Evolutionary conservation across 306 rosid genomes (phyloP).

Genomic region (Fagus sylvatica): DNA sequence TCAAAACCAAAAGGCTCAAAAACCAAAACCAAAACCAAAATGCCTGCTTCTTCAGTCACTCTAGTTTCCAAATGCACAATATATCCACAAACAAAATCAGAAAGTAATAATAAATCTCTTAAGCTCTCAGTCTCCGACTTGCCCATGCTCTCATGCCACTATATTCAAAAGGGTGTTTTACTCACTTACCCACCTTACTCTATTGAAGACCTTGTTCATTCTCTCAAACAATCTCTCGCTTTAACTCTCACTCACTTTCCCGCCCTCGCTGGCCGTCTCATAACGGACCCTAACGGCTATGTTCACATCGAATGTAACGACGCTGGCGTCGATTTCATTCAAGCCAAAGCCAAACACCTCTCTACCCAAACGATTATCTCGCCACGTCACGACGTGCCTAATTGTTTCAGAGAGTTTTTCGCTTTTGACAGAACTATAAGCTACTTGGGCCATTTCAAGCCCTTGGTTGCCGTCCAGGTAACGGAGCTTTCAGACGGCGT

Average conservation of each 20-base stretch:
- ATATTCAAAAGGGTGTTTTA: slow-evolving; percentile 80
- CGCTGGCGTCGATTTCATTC: slow-evolving; percentile 69
- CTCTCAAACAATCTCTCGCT: slow-evolving; percentile 64
- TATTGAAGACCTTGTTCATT: slow-evolving; percentile 41
- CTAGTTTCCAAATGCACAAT: slow-evolving; percentile 57
- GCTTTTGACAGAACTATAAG: slow-evolving; percentile 61
- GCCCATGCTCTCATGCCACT: slow-evolving; percentile 89
- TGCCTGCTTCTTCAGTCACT: slow-evolving; percentile 75
- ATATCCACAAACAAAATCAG: slow-evolving; percentile 55
- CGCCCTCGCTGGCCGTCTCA: slow-evolving; percentile 74
- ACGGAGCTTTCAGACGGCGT: slow-evolving; percentile 78
- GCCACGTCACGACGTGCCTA: slow-evolving; percentile 49
- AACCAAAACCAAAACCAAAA: slow-evolving; percentile 20
- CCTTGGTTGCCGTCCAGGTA: slow-evolving; percentile 72
- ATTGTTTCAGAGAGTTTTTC: slow-evolving; percentile 68
- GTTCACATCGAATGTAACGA: slow-evolving; percentile 67
- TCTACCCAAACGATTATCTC: slow-evolving; percentile 25
- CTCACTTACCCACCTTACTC: slow-evolving; percentile 56
- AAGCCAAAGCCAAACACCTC: slow-evolving; percentile 66
- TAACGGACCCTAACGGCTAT: slow-evolving; percentile 53
- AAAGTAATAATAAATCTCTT: slow-evolving; percentile 32
- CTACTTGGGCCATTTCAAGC: slow-evolving; percentile 61
- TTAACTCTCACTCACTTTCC: slow-evolving; percentile 64
- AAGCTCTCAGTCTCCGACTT: slow-evolving; percentile 82
- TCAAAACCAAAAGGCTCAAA: too few species aligned